Evolutionary conservation across 257 asterid genomes (phyloP).

Genomic region (Nicotiana attenuata): DNA sequence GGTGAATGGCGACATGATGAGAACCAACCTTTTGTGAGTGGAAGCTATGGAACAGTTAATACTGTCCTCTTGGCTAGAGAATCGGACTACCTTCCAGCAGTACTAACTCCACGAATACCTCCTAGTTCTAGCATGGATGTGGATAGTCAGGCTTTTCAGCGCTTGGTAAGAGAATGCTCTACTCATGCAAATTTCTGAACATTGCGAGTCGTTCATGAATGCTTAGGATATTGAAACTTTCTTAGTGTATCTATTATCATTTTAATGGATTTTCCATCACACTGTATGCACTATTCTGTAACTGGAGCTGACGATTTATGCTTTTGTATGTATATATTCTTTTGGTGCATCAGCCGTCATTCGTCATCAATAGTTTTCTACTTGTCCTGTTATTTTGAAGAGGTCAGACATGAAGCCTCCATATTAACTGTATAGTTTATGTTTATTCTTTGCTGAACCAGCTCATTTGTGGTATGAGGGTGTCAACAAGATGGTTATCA

Average conservation of each 20-base stretch:
- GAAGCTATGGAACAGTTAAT: constrained; percentile 76
- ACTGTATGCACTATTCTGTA: background rate
- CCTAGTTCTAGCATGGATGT: constrained; percentile 86
- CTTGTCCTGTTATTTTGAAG: background rate
- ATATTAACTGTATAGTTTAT: background rate
- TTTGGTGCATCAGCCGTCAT: background rate
- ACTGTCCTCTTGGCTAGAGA: constrained; percentile 67
- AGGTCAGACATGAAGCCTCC: background rate
- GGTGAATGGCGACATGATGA: constrained; percentile 98
- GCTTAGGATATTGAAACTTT: background rate
- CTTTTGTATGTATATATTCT: background rate
- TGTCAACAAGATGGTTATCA: constrained; percentile 7
- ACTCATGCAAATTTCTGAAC: background rate
- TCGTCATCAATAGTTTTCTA: background rate
- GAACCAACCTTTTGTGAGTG: constrained; percentile 58
- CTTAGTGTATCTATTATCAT: background rate
- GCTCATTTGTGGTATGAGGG: background rate
- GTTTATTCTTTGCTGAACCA: background rate
- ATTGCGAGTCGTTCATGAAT: background rate
- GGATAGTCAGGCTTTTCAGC: constrained; percentile 73
- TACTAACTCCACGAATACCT: constrained; percentile 46
- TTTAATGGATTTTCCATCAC: background rate
- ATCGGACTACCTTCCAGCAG: constrained; percentile 43
- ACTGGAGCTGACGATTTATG: constrained; percentile 5
- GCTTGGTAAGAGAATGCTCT: constrained; percentile 45